Evolutionary conservation across 306 rosid species (phyloP).

Genomic region (Pyrus betulifolia): DNA sequence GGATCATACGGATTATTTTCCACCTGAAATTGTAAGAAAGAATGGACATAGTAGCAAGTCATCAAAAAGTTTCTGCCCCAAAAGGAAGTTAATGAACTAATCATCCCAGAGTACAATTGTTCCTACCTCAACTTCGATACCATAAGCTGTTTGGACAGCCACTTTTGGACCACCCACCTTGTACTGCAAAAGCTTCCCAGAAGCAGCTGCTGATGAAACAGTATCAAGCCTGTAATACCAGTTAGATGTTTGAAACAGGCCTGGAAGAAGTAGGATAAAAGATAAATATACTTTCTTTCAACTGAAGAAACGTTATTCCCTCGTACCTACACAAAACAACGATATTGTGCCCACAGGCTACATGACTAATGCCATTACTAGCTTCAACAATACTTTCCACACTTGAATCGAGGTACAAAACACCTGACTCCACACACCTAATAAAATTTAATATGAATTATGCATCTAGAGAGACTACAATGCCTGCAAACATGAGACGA

Average conservation of each 20-base stretch:
- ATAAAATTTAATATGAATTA: slow-evolving; percentile 12
- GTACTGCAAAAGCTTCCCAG: slow-evolving; percentile 89
- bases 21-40: slow-evolving; percentile 50
- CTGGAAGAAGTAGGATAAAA: neutral
- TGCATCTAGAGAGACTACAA: slow-evolving; percentile 9
- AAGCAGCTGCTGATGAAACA: slow-evolving; percentile 99
- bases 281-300: neutral
- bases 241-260: slow-evolving; percentile 44
- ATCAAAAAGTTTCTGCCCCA: neutral
- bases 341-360: slow-evolving; percentile 57
- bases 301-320: neutral
- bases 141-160: slow-evolving; percentile 94
- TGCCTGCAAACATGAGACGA: neutral
- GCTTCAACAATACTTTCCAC: slow-evolving; percentile 83
- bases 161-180: slow-evolving; percentile 99
- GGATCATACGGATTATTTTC: slow-evolving; percentile 94
- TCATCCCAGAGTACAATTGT: neutral
- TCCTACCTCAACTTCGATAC: slow-evolving; percentile 96
- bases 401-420: slow-evolving; percentile 75
- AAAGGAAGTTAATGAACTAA: neutral
- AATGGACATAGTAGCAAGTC: slow-evolving; percentile 6
- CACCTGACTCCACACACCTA: slow-evolving; percentile 93
- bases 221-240: slow-evolving; percentile 86
- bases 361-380: slow-evolving; percentile 60
- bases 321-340: slow-evolving; percentile 66